Base-by-base conservation (phyloP, 2,329 filamentous ascomycete species). In the Pseudocercospora cruenta region DNA sequence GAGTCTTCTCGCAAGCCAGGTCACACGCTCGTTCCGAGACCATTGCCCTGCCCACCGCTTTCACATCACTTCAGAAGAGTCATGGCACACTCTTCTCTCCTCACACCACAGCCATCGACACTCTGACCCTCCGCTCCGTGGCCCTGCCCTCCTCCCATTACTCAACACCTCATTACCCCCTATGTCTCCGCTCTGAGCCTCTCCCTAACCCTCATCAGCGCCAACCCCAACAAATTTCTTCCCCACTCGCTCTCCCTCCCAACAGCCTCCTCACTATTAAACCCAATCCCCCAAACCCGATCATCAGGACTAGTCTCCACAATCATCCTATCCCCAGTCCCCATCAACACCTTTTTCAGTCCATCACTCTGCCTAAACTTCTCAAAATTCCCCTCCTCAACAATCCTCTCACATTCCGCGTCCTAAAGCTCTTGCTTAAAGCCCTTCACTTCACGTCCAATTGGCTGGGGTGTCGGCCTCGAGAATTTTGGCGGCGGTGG, bases 301-400 rank as follows among this genome's bases (percentile, higher is more conserved):
- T 79, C 77, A 45, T 70, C 71, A 8, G 77, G 77, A 71, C 78
- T 79, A 1, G 77, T 73, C 69, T 79, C 77, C 2, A 77, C 76
- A 19, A 79, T 55, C 55, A 74, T 68, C 36, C 73, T 71, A 14
- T 74, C 67, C 14, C 72, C 76, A 3, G 77, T 78, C 26, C 61
- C 73, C 55, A 78, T 55, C 55, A 79, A 68, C 2, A 72, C 58
- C 39, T 65, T 55, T 49, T 71, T 71, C 8, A 77, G 63, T 4
- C 75, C 66, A 51, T 72, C 68, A 49, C 75, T 72, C 62, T 78
- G 77, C 7, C 68, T 73, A 45, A 77, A 78, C 62, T 79, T 79
- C 43, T 75, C 61, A 49, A 74, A 76, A 54, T 75, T 78, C 5
- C 73, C 77, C 28, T 74, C 68, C 53, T 75, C 73, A 4, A 77